These are phyloP conservation scores for Pythium biforme DNA, from an alignment of 352 stramenopile genomes.

Conservation along the genomic window DNA sequence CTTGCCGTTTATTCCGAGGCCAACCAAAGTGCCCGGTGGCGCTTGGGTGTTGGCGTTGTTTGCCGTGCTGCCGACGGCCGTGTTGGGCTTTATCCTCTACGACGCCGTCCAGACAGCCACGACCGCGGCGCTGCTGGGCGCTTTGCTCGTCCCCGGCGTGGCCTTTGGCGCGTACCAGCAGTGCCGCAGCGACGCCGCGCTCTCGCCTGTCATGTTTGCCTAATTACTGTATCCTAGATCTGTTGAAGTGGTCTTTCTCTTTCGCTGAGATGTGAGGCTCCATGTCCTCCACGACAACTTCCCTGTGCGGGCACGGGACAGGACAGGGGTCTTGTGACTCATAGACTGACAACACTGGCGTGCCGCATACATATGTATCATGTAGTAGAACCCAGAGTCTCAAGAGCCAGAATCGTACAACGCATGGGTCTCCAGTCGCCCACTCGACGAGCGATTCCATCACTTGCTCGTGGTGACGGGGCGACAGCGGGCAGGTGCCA, in stretches of 20 bases:
- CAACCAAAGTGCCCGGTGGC: conserved; percentile 37
- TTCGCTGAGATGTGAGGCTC: neutral
- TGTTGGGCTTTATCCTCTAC: conserved; percentile 56
- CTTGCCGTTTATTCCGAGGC: conserved; percentile 53
- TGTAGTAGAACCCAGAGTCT: too few relatives aligned
- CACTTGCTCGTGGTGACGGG: too few relatives aligned
- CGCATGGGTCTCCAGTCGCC: too few relatives aligned
- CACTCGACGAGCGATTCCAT: too few relatives aligned
- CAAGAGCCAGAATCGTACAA: too few relatives aligned
- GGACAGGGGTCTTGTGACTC: neutral
- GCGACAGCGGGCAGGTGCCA: too few relatives aligned
- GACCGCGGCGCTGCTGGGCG: conserved; percentile 34
- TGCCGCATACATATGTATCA: too few relatives aligned
- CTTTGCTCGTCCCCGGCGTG: conserved; percentile 42
- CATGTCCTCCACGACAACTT: neutral
- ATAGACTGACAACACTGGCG: neutral
- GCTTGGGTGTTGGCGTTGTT: conserved; percentile 35
- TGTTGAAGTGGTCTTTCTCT: neutral
- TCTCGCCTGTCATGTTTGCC: conserved; percentile 22
- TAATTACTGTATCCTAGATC: neutral
- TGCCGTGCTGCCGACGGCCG: conserved; percentile 32
- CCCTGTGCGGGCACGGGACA: neutral
- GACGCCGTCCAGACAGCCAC: conserved; percentile 32
- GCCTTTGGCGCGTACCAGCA: conserved; percentile 16
- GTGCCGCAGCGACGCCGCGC: conserved; percentile 14